Evolutionary conservation across 1,284 basidiomycete genomes (phyloP).

Genomic region (Sporisorium exsertum): DNA sequence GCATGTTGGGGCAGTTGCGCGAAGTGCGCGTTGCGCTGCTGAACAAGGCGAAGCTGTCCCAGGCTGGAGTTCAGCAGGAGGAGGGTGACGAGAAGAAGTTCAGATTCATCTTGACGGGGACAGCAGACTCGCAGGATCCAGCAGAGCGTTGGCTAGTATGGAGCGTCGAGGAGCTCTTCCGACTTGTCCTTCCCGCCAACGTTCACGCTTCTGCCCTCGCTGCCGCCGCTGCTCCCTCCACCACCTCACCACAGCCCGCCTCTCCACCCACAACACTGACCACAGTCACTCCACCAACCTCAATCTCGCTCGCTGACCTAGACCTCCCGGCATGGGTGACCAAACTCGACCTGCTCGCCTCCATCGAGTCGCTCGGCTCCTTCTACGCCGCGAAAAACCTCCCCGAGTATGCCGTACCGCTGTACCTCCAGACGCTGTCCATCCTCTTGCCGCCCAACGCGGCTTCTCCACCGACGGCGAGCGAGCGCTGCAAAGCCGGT

Average conservation of each 20-base stretch:
- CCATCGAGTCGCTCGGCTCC: conserved; percentile 67
- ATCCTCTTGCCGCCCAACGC: conserved; percentile 60
- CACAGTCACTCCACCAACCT: conserved; percentile 21
- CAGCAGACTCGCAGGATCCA: conserved; percentile 39
- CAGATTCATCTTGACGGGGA: conserved; percentile 35
- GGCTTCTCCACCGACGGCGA: conserved; percentile 46
- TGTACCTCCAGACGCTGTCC: conserved; percentile 68
- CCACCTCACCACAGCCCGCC: neutral
- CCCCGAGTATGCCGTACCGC: conserved; percentile 67
- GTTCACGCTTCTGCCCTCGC: conserved; percentile 37
- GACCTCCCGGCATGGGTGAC: conserved; percentile 67
- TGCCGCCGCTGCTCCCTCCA: conserved; percentile 14
- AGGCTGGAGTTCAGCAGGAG: conserved; percentile 1
- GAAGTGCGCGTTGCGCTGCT: conserved; percentile 39
- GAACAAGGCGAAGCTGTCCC: conserved; percentile 10
- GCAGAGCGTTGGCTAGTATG: conserved; percentile 67
- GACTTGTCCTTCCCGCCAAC: conserved; percentile 41
- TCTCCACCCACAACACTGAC: conserved; percentile 3
- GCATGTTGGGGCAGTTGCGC: conserved; percentile 53
- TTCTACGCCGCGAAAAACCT: conserved; percentile 65
- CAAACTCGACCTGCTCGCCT: conserved; percentile 62
- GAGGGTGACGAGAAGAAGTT: conserved; percentile 19
- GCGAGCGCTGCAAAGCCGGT: conserved; percentile 65
- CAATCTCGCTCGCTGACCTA: conserved; percentile 62
- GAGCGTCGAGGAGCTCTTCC: conserved; percentile 67